A percentile compares a stretch with the other conserved stretches of the same genome.
phyloP scores from a whole-genome alignment of 2,329 filamentous ascomycete genomes.

The Cryoendolithus antarcticus region DNA sequence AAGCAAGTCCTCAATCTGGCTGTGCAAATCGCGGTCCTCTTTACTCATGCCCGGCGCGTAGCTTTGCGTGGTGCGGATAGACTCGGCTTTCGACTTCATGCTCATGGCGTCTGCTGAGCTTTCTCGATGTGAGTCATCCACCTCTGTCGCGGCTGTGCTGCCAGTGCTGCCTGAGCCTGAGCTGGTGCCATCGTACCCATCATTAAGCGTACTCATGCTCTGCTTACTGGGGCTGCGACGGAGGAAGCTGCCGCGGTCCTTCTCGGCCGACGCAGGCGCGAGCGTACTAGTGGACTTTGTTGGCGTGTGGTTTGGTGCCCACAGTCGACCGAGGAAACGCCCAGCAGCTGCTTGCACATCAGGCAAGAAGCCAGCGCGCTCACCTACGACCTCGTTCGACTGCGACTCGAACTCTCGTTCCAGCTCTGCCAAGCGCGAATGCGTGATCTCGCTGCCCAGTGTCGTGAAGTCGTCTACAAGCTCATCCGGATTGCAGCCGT shows the following conservation, averaged over 20 bases:
- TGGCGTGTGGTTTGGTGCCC: constrained; percentile 50
- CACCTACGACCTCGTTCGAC: constrained; percentile 46
- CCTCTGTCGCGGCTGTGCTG: constrained; percentile 71
- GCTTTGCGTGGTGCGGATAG: constrained; percentile 23
- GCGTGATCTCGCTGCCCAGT: constrained; percentile 71
- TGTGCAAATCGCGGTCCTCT: constrained; percentile 56
- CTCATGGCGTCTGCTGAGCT: constrained; percentile 45
- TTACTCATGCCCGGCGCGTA: constrained; percentile 15
- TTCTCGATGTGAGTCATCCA: constrained; percentile 57
- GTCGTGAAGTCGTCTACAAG: constrained; percentile 90
- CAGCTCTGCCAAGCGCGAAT: constrained; percentile 67
- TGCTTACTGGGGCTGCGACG: constrained; percentile 61
- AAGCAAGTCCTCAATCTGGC: constrained; percentile 88
- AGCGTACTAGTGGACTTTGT: constrained; percentile 24
- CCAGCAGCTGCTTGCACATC: constrained; percentile 62
- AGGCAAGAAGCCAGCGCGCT: constrained; percentile 39
- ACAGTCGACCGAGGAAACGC: constrained; percentile 80
- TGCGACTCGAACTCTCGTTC: constrained; percentile 72
- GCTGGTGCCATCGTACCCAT: constrained; percentile 45
- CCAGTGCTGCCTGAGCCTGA: constrained; percentile 41
- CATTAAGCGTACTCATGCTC: constrained; percentile 21
- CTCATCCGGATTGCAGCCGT: constrained; percentile 79
- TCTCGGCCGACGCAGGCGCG: constrained; percentile 18
- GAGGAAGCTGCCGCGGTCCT: constrained; percentile 43
- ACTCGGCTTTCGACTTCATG: constrained; percentile 39